Evolutionary conservation across 768 basidiomycete genomes (phyloP).

Genomic region (Rhodotorula paludigena): DNA sequence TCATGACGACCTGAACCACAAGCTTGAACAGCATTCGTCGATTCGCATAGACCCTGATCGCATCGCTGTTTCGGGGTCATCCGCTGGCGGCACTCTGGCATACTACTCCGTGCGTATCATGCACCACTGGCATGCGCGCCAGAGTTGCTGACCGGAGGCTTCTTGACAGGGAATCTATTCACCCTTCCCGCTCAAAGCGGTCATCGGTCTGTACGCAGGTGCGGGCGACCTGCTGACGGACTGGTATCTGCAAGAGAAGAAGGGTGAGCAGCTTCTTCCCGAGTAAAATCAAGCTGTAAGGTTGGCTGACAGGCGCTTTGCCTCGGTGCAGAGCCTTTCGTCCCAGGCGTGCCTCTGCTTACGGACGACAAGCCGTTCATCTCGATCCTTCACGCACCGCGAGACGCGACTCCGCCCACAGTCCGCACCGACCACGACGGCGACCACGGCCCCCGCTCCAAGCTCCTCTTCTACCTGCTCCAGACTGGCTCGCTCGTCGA

Average conservation of each 20-base stretch:
- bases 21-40: neutral
- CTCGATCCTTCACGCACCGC: neutral
- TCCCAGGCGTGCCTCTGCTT: neutral
- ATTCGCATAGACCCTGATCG: neutral
- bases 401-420: neutral
- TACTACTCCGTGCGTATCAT: slow-evolving; percentile 1
- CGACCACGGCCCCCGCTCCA: neutral
- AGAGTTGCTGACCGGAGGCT: neutral
- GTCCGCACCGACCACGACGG: neutral
- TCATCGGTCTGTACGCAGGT: neutral
- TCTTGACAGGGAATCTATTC: neutral
- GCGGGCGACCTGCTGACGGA: slow-evolving; percentile 12
- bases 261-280: neutral
- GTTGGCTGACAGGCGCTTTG: too few species aligned
- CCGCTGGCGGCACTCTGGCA: neutral
- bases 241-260: slow-evolving; percentile 8
- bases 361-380: neutral
- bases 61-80: neutral
- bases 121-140: too few species aligned
- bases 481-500: slow-evolving; percentile 10
- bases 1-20: neutral
- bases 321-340: neutral
- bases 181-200: neutral
- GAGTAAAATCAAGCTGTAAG: neutral
- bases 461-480: slow-evolving; percentile 6